These are phyloP conservation scores for Salix arbutifolia DNA, from an alignment of 345 rosid species.

Conservation along the genomic window DNA sequence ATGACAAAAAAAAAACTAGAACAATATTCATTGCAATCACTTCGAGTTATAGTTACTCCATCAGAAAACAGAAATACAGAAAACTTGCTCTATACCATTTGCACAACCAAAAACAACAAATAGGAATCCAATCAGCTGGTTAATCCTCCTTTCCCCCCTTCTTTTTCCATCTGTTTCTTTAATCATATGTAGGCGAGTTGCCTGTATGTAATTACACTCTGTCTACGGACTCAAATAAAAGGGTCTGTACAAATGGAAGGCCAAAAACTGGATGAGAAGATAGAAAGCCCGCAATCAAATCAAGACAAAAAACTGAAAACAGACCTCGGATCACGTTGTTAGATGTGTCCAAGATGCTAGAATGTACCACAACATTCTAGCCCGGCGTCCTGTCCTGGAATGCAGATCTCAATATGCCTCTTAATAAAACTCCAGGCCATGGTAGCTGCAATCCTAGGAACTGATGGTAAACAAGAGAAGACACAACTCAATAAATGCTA, in stretches of 20 bases:
- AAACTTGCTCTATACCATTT: conserved; percentile 52
- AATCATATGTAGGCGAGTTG: conserved; percentile 51
- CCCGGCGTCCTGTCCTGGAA: conserved; percentile 31
- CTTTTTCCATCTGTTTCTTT: conserved; percentile 10
- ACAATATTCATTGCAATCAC: conserved; percentile 45
- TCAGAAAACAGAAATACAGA: conserved; percentile 30
- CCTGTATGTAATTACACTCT: conserved; percentile 62
- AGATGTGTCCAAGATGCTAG: conserved; percentile 57
- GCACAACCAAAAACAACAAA: conserved; percentile 39
- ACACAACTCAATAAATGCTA: conserved; percentile 20
- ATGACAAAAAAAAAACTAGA: conserved; percentile 30
- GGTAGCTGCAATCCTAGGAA: conserved; percentile 64
- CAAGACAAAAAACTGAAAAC: conserved; percentile 34
- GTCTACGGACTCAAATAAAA: conserved; percentile 28
- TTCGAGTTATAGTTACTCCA: conserved; percentile 43
- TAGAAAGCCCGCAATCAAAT: conserved; percentile 29
- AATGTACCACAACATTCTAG: conserved; percentile 71
- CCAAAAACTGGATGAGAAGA: conserved; percentile 43
- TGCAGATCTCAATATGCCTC: conserved; percentile 68
- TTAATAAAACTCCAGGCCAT: conserved; percentile 71
- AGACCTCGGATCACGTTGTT: conserved; percentile 36
- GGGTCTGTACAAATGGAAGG: conserved; percentile 59
- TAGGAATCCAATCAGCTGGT: conserved; percentile 45
- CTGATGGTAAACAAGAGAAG: conserved; percentile 23
- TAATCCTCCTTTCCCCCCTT: conserved; percentile 39